Evolutionary conservation across 208 protist species (phyloP), one percentile per base, ranked within the genome.

Genomic region (Leishmania tropica): DNA sequence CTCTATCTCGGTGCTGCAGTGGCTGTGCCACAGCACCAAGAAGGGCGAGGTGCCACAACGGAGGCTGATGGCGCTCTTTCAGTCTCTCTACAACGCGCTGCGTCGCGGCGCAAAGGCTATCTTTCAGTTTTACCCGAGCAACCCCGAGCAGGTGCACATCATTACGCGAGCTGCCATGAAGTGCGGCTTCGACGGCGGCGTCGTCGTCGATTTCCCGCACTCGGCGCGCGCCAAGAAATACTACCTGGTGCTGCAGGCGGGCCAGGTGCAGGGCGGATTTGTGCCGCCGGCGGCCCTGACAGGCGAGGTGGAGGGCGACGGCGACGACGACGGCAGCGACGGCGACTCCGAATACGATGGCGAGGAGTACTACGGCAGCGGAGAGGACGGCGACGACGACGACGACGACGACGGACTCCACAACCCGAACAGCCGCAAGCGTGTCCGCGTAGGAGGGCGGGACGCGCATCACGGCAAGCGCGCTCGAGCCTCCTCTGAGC

Each of bases 131-230:
- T 99, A 99, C 87, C 99, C 99, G 3, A 98, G 99, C 83, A 94
- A 88, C 71, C 81, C 96, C 0, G 83, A 98, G 72, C 98, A 99
- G 89, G 93, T 99, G 17, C 93, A 99, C 80, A 90, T 99, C 79
- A 99, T 99, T 67, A 99, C 98, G 10, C 81, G 88, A 24, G 88
- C 90, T 19, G 99, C 99, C n/a, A 99, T 99, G 93, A 92, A 98
- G 76, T 98, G 94, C 82, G 99, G 99, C 77, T 99, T 99, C 80
- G 91, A 88, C 56, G 99, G 99, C 65, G 99, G 99, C 79, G 84
- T 99, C 0, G 97, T 99, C 11, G 90, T 99, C 71, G 98, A 99
- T 87, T 99, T 97, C 89, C 99, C 99, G 31, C 96, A 99, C 89
- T 99, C 93, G 76, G 99, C 96, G 21, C 96, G 96, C 35, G 99